Conservation (phyloP, 106 monocot genomes). For the Apostasia ramifera region DNA sequence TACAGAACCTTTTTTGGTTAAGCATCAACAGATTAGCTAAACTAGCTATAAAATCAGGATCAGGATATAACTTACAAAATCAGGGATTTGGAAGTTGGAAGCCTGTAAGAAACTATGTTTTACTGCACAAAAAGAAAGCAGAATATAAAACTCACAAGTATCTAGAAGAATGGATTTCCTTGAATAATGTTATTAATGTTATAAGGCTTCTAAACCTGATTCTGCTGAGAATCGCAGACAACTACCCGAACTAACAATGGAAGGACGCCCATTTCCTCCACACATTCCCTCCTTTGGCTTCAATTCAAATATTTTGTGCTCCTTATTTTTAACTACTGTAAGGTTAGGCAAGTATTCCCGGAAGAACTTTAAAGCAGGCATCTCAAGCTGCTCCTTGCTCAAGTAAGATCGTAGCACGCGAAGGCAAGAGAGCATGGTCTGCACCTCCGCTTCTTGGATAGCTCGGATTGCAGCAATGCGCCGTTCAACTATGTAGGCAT, state of each 20-base stretch:
- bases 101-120: constrained; percentile 31
- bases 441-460: constrained; percentile 46
- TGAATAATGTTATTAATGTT: background rate
- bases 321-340: constrained; percentile 29
- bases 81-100: constrained; percentile 22
- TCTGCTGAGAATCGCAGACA: constrained; percentile 31
- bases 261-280: constrained; percentile 22
- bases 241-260: constrained; percentile 17
- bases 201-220: constrained; percentile 31
- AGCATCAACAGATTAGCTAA: too few species aligned
- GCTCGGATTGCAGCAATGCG: constrained; percentile 62
- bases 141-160: background rate
- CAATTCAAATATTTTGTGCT: constrained; percentile 42
- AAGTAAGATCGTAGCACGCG: constrained; percentile 52
- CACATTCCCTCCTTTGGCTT: constrained; percentile 18
- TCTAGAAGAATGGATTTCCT: background rate
- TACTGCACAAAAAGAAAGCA: constrained; percentile 35
- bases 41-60: background rate
- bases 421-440: constrained; percentile 34
- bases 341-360: constrained; percentile 60
- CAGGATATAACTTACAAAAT: constrained; percentile 39
- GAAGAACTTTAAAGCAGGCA: constrained; percentile 45
- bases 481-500: constrained; percentile 32
- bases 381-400: constrained; percentile 50
- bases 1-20: too few species aligned